Evolutionary conservation across 257 asterid species (phyloP), one percentile per base, ranked within the genome.

Genomic region (Jacaranda copaia): DNA sequence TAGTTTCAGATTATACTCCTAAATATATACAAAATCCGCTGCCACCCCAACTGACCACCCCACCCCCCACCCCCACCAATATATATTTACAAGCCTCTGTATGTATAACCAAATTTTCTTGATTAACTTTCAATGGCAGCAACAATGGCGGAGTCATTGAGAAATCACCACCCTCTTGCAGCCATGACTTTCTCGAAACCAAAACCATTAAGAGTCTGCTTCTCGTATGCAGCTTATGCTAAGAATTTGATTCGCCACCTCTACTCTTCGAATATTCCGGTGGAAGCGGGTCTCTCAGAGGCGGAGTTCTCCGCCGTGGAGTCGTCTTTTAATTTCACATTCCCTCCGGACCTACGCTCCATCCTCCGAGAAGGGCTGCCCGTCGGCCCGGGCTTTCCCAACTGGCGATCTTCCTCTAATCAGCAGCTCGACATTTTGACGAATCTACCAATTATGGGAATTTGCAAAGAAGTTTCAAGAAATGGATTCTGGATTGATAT

Each of bases 191-290:
- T 80, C 63, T 13, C 84, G 77, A 74, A 51, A 4, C 81, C 88
- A 7, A 89, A 79, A 77, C 89, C 90, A 2, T 32, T 80, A 46
- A 67, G 87, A 59, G 97, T 88, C 64, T 95, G 98, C 70, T 93
- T 95, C 60, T 95, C 99, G 0, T 95, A 80, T 71, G 98, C 99
- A 4, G 98, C 99, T 57, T 95, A 95, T 62, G 90, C 99, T 51
- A 95, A 91, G 83, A 92, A 87, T 60, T 78, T 95, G 60, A 75
- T 93, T 0, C 76, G 69, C 9, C 84, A 82, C 36, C 91, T 95
- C 38, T 63, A 66, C 60, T 86, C 90, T 12, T 78, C 83, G 16
- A 84, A 91, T 58, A 71, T 93, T 55, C 93, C 91, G 25, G 80
- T 93, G 15, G 98, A 91, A 15, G 25, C 72, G 5, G 98, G 96